Evolutionary conservation across 306 rosid genomes (phyloP).

Genomic region (Psophocarpus tetragonolobus): DNA sequence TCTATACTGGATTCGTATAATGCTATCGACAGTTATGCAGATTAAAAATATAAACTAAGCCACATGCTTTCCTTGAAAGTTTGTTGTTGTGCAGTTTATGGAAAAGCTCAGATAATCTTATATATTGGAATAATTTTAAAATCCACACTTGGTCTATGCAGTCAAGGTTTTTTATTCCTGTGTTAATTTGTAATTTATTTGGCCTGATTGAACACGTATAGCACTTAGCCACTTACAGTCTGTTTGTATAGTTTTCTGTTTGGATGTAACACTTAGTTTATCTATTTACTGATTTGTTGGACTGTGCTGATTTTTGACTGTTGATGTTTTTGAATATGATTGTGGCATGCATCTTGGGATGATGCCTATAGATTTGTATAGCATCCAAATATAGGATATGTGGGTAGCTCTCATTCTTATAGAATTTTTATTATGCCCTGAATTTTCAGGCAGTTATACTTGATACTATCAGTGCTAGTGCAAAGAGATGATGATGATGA

Average conservation of each 20-base stretch:
- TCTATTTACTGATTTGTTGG: constrained; percentile 19
- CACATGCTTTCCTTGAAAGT: background rate
- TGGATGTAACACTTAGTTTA: constrained; percentile 23
- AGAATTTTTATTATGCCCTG: constrained; percentile 22
- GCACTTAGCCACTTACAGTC: background rate
- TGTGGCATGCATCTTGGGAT: constrained; percentile 1
- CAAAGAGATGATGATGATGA: constrained; percentile 86
- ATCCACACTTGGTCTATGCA: background rate
- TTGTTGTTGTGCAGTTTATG: background rate
- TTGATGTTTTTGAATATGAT: constrained; percentile 7
- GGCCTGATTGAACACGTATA: background rate
- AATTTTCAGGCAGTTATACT: constrained; percentile 76
- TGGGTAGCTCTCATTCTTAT: constrained; percentile 31
- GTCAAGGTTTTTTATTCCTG: constrained; percentile 7
- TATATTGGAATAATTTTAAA: background rate
- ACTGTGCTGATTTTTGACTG: background rate
- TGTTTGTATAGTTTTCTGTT: background rate
- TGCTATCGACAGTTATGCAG: constrained; percentile 10
- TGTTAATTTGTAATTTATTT: background rate
- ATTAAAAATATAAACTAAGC: background rate
- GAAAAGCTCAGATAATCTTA: constrained; percentile 14
- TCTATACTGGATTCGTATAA: constrained; percentile 5
- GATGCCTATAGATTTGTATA: constrained; percentile 12
- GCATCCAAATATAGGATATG: constrained; percentile 22
- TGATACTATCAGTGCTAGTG: constrained; percentile 72